Evolutionary conservation across 768 basidiomycete genomes (phyloP), one percentile per base, ranked within the genome.

Genomic region (Floccularia luteovirens): DNA sequence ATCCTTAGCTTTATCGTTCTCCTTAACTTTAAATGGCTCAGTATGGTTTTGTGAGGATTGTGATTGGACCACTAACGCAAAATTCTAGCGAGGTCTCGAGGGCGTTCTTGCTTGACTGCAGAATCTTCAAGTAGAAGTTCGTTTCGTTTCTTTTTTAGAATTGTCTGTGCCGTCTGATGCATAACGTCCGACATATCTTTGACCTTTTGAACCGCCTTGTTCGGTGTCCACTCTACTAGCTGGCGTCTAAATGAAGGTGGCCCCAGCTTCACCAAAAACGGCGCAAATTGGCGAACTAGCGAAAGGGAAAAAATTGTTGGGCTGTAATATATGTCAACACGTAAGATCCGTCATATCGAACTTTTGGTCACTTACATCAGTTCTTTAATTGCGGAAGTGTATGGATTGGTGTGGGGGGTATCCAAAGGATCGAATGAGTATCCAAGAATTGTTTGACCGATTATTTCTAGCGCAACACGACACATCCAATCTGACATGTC

Each of bases 401-500:
- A 73, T 1, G 63, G 58, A 44, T 72, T 70, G 38, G 59, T 67
- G 20, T 59, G 52, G 5, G 56, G 54, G 12, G 64, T 62, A 31
- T 70, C 64, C 7, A 71, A 55, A 2, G 69, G 67, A 44, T 72
- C 68, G 45, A 72, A 72, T 10, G 66, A 69, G 44, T 71, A 67
- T 0, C 64, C 67, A 1, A 72, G 54, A 17, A 72, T 57, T 3
- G 66, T 61, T 44, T 62, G 62, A 11, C 69, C 72, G 10, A 69
- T 61, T 0, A 60, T 55, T 45, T 71, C 70, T 5, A 73, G 55
- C 12, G 71, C 64, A 3, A 66, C 61, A 14, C 70, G 60, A 16
- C 59, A 66, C 54, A 67, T 60, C 66, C 68, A 72, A 41, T 69
- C 63, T 3, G 66, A 64, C 63, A 74, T 67, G 41, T 72, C 65